These are phyloP conservation scores for Gaeumannomyces sp. DNA, from an alignment of 2,329 filamentous ascomycete species.

Conservation along the genomic window DNA sequence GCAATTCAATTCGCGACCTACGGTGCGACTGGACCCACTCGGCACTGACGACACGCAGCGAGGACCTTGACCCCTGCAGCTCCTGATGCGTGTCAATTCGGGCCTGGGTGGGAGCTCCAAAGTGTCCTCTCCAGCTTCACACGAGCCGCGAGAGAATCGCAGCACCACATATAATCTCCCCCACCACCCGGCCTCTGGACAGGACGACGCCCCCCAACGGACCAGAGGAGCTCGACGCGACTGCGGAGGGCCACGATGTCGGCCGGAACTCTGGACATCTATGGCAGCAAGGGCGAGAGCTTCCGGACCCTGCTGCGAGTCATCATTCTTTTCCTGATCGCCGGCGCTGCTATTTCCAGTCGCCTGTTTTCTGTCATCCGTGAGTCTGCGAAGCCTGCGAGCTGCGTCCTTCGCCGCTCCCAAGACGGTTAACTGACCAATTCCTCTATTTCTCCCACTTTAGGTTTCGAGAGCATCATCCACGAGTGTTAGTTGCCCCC, in stretches of 20 bases:
- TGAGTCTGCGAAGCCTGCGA: conserved; percentile 41
- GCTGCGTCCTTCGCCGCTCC: background rate
- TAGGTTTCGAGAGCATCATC: conserved; percentile 97
- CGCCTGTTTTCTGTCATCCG: conserved; percentile 98
- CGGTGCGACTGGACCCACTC: conserved; percentile 3
- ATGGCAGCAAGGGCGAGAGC: conserved; percentile 72
- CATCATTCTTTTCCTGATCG: conserved; percentile 85
- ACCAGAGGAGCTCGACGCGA: background rate
- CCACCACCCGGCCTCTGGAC: background rate
- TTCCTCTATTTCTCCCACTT: conserved; percentile 8
- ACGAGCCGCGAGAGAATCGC: background rate
- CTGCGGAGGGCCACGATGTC: conserved; percentile 34
- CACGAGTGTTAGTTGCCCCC: conserved; percentile 78
- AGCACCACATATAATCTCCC: conserved; percentile 6
- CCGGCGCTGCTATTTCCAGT: conserved; percentile 83
- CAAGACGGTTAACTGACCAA: background rate
- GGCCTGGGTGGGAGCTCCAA: conserved; percentile 15
- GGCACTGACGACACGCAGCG: conserved; percentile 2
- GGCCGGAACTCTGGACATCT: conserved; percentile 39
- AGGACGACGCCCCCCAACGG: background rate
- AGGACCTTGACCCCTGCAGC: conserved; percentile 3
- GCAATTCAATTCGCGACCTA: background rate
- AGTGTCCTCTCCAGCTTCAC: conserved; percentile 19
- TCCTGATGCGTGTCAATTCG: conserved; percentile 5
- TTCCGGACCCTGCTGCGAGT: conserved; percentile 80